Evolutionary conservation across 108 stramenopile species (phyloP).

Genomic region (Conticribra weissflogii): DNA sequence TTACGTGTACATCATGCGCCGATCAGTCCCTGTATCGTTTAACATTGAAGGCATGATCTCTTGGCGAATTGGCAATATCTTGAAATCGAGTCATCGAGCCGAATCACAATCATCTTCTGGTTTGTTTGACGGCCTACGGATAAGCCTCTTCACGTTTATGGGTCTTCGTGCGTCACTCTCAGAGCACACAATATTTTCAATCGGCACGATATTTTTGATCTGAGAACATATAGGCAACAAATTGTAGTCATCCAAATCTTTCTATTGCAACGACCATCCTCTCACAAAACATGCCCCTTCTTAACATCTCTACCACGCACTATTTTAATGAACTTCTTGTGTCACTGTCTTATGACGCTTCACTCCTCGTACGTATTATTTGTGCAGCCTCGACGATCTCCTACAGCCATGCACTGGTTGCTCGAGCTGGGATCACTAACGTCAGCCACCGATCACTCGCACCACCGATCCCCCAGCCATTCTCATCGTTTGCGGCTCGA

Average conservation of each 20-base stretch:
- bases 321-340: not conserved
- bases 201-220: too few species aligned
- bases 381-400: conserved; percentile 23
- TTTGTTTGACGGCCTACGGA: too few species aligned
- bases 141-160: too few species aligned
- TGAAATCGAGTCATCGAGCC: too few species aligned
- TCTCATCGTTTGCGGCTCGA: not conserved
- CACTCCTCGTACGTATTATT: not conserved
- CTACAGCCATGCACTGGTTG: conserved; percentile 20
- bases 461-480: not conserved
- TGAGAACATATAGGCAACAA: too few species aligned
- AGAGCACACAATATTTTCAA: too few species aligned
- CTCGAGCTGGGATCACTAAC: conserved; percentile 14
- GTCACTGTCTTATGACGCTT: not conserved
- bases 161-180: too few species aligned
- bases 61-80: not conserved
- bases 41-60: not conserved
- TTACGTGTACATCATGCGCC: not conserved
- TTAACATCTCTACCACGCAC: not conserved
- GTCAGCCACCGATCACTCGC: not conserved
- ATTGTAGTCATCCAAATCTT: too few species aligned
- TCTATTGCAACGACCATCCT: too few species aligned
- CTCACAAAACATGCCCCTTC: too few species aligned
- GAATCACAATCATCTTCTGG: too few species aligned
- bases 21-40: not conserved